Evolutionary conservation across 2,329 filamentous ascomycete genomes (phyloP).

Genomic region (Xylariaceae sp.): DNA sequence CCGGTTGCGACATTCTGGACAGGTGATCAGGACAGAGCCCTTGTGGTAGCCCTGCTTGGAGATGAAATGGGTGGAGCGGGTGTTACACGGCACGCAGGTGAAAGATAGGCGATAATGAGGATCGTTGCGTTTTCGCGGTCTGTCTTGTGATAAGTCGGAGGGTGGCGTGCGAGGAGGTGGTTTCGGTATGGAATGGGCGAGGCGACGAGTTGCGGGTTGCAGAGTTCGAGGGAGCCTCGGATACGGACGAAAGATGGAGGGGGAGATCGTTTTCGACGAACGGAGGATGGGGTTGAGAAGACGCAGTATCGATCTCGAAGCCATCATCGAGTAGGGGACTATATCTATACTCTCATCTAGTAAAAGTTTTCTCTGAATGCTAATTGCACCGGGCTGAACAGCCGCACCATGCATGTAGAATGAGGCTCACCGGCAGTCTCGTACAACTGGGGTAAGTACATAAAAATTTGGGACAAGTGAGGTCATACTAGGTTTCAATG

Average conservation of each 20-base stretch:
- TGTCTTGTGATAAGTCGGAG: conserved; percentile 27
- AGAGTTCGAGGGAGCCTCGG: conserved; percentile 29
- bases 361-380: no score
- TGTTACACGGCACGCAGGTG: conserved; percentile 84
- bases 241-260: conserved; percentile 26
- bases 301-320: conserved; percentile 21
- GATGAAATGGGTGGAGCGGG: conserved; percentile 80
- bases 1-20: conserved; percentile 80
- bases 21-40: conserved; percentile 86
- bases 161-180: conserved; percentile 23
- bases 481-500: no score
- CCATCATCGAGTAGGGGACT: no score
- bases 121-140: conserved; percentile 41
- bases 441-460: no score
- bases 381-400: no score
- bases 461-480: no score
- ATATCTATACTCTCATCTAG: no score
- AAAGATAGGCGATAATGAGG: conserved; percentile 88
- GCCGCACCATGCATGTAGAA: no score
- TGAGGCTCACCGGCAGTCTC: no score
- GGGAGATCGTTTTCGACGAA: conserved; percentile 10
- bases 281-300: conserved; percentile 20
- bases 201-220: conserved; percentile 29
- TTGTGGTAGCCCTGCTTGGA: conserved; percentile 95
- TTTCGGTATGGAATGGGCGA: conserved; percentile 35